Conservation (phyloP, 352 stramenopile species). For the Lagenidium sp. region DNA sequence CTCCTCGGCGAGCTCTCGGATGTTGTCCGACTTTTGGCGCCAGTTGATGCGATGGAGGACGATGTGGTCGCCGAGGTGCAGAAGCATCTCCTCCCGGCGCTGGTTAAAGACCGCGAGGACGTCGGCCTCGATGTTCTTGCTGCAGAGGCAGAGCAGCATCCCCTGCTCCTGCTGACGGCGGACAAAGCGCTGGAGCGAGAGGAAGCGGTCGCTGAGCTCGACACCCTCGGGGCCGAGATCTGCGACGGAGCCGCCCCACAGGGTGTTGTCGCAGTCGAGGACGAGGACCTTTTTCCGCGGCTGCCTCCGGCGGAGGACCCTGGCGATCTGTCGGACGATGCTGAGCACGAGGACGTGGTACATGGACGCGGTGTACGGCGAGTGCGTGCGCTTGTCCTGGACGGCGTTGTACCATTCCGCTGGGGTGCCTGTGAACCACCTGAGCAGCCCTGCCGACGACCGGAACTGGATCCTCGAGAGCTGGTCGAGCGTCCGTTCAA, state of each 20-base stretch:
- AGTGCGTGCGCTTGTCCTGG: slow-evolving; percentile 44
- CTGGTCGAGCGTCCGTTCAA: slow-evolving; percentile 9
- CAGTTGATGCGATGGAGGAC: slow-evolving; percentile 42
- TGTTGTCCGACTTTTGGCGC: slow-evolving; percentile 51
- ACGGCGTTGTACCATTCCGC: slow-evolving; percentile 32
- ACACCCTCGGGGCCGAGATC: slow-evolving; percentile 35
- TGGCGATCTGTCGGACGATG: slow-evolving; percentile 39
- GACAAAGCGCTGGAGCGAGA: slow-evolving; percentile 52
- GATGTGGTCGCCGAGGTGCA: slow-evolving; percentile 44
- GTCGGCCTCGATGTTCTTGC: slow-evolving; percentile 56
- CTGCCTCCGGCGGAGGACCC: slow-evolving; percentile 17
- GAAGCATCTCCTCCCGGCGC: slow-evolving; percentile 32
- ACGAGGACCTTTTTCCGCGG: slow-evolving; percentile 61
- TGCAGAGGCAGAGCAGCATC: slow-evolving; percentile 54
- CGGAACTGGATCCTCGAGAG: slow-evolving; percentile 18
- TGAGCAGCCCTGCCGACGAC: slow-evolving; percentile 13
- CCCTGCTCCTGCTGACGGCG: slow-evolving; percentile 31
- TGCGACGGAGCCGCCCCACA: slow-evolving; percentile 57
- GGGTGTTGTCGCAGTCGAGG: slow-evolving; percentile 70
- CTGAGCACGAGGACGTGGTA: slow-evolving; percentile 33
- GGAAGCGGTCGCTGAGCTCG: slow-evolving; percentile 26
- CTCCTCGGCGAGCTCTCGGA: slow-evolving; percentile 35
- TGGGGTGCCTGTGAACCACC: slow-evolving; percentile 22
- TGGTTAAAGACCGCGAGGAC: slow-evolving; percentile 35
- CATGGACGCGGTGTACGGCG: slow-evolving; percentile 60